phyloP scores from a whole-genome alignment of 1,139 yeast species.

The Suhomyces yuchorum region DNA sequence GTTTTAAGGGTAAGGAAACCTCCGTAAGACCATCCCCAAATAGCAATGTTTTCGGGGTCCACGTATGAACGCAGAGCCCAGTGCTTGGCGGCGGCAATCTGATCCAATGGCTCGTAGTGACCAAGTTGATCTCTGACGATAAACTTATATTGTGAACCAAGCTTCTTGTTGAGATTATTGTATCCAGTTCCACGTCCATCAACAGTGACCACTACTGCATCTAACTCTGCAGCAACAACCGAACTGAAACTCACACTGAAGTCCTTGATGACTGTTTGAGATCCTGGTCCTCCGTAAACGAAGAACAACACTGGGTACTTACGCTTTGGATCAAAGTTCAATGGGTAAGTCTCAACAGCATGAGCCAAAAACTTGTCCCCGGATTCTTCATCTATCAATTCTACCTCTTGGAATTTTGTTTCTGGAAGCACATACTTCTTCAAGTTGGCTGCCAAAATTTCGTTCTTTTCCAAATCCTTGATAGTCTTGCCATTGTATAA shows the following conservation, averaged over 20 bases:
- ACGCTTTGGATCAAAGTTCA: slow-evolving; percentile 53
- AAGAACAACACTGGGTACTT: slow-evolving; percentile 72
- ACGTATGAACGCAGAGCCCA: slow-evolving; percentile 60
- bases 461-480: slow-evolving; percentile 52
- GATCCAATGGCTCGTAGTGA: slow-evolving; percentile 68
- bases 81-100: slow-evolving; percentile 63
- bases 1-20: slow-evolving; percentile 78
- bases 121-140: slow-evolving; percentile 69
- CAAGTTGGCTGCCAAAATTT: slow-evolving; percentile 39
- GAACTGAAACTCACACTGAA: slow-evolving; percentile 62
- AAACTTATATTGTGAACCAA: slow-evolving; percentile 56
- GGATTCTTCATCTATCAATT: slow-evolving; percentile 47
- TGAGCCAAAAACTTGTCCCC: slow-evolving; percentile 50
- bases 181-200: slow-evolving; percentile 86
- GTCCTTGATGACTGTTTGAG: slow-evolving; percentile 61
- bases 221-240: slow-evolving; percentile 65
- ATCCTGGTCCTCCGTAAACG: slow-evolving; percentile 84
- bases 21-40: slow-evolving; percentile 89
- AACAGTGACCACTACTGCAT: slow-evolving; percentile 75
- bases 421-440: slow-evolving; percentile 51
- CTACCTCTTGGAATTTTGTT: slow-evolving; percentile 47
- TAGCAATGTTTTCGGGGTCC: slow-evolving; percentile 59
- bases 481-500: slow-evolving; percentile 39
- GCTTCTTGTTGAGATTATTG: slow-evolving; percentile 41
- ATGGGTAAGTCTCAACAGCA: slow-evolving; percentile 65